Conservation (phyloP, 495 filamentous ascomycete genomes). For the Terfezia boudieri region DNA sequence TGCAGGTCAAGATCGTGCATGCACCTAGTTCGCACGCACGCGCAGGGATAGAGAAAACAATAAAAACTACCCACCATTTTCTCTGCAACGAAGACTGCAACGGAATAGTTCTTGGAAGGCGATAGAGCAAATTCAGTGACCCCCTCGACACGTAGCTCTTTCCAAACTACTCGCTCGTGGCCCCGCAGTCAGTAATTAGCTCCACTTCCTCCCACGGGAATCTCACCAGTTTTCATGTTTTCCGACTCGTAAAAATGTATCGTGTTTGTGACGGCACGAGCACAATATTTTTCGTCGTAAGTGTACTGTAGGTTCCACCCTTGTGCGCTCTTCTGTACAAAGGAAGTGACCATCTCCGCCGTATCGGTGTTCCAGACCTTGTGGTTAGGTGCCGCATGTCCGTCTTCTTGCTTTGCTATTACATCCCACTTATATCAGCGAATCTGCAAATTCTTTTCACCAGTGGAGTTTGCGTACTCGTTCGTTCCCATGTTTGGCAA, state of each 20-base stretch:
- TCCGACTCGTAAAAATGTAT: constrained; percentile 86
- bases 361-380: constrained; percentile 73
- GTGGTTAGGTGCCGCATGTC: constrained; percentile 80
- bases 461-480: constrained; percentile 8
- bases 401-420: constrained; percentile 71
- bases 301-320: constrained; percentile 98
- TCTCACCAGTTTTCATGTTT: constrained; percentile 40
- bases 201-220: not conserved
- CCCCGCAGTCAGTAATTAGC: not conserved
- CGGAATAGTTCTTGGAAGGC: constrained; percentile 65
- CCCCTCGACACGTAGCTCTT: constrained; percentile 81
- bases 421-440: not conserved
- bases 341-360: constrained; percentile 51
- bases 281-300: constrained; percentile 73
- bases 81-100: constrained; percentile 86
- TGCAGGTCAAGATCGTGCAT: not conserved
- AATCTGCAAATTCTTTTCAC: too few relatives aligned
- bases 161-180: constrained; percentile 35
- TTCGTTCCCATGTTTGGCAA: constrained; percentile 90
- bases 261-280: constrained; percentile 84
- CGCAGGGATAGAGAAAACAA: not conserved
- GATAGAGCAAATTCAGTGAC: constrained; percentile 75
- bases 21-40: not conserved
- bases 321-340: constrained; percentile 84
- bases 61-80: constrained; percentile 41